Evolutionary conservation across 306 rosid genomes (phyloP), one percentile per base, ranked within the genome.

Genomic region (Morella rubra): DNA sequence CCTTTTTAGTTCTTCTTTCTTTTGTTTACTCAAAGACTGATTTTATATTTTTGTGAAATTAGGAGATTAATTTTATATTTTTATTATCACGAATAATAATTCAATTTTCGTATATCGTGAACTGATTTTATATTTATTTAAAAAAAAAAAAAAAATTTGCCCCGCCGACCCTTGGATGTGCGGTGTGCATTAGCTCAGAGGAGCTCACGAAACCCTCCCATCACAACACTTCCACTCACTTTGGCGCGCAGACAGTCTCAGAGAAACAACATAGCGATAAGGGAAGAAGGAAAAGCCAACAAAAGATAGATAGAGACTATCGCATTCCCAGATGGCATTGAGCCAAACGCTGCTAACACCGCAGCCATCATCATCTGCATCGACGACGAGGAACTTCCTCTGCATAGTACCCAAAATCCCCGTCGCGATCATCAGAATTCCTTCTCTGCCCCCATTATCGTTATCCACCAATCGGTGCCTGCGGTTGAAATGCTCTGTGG

Each of bases 401-500:
- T 44, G 73, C 40, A 40, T 58, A 9, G 6, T 27, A 61, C 81
- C 84, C 14, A 80, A 41, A 75, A 73, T 37, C 81, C 77, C 73
- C 51, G 72, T 73, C 74, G 14, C 68, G 37, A 73, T 14, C 20
- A 41, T 69, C 14, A 16, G 62, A 50, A 49, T 59, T 51, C 77
- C 77, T 13, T 74, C 75, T 51, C 60, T 78, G 7, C 49, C 50
- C 47, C 61, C 18, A 19, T 6, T 19, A 15, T 71, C 37, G 37
- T 32, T 58, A 16, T 22, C 73, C 27, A 70, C 73, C 56, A 52
- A 60, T 2, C 70, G 72, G 12, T 81, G 64, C 50, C 16, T 13
- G 10, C 65, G 76, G 11, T 80, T 86, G 64, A 88, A 86, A 78
- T 88, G 89, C 85, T 84, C 85, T 6, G 79, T 71, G 69, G 86